Base-by-base conservation (phyloP, 495 filamentous ascomycete species). In the Pseudevernia furfuracea region DNA sequence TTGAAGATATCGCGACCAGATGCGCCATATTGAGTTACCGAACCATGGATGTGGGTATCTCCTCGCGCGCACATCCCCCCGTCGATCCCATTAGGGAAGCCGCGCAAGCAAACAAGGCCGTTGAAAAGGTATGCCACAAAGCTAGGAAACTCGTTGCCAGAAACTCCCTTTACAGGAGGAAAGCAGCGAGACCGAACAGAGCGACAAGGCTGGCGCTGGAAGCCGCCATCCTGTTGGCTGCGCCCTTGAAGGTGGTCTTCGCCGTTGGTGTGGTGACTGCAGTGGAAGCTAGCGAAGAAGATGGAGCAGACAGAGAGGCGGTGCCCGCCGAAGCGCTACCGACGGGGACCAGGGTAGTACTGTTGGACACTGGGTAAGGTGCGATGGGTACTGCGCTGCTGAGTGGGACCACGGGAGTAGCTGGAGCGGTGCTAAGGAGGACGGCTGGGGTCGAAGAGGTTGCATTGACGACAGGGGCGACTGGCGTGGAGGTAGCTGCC, bases 161-260 rank as follows among this genome's bases (percentile, higher is more conserved):
- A 49, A 5, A 32, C 49, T 17, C 49, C 49, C 2, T 32, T 59
- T 77, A 79, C 72, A 79, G 70, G 60, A 77, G 63, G 67, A 71
- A 75, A 69, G 73, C 76, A 58, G 72, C 75, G 34, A 78, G 66
- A 69, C 77, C 78, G 63, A 75, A 60, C 60, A 74, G 61, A 59
- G 68, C 70, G 38, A 66, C 72, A 19, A 80, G 69, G 28, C 70
- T 71, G 37, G 70, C 71, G 52, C 74, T 76, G 4, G 72, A 73
- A 30, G 71, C 71, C 30, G 71, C 71, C 62, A 73, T 68, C 63
- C 71, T 73, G 68, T 69, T 68, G 28, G 70, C 72, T 1, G 70
- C 72, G 46, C 72, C 72, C 36, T 69, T 70, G 64, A 72, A 73
- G 2, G 67, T 44, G 4, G 72, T 48, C 1, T 38, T 53, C 30